A percentile compares a stretch with the other conserved stretches of the same genome.
These are phyloP conservation scores for Ogataea methylovora DNA, from an alignment of 805 yeast species.

Conservation along the genomic window DNA sequence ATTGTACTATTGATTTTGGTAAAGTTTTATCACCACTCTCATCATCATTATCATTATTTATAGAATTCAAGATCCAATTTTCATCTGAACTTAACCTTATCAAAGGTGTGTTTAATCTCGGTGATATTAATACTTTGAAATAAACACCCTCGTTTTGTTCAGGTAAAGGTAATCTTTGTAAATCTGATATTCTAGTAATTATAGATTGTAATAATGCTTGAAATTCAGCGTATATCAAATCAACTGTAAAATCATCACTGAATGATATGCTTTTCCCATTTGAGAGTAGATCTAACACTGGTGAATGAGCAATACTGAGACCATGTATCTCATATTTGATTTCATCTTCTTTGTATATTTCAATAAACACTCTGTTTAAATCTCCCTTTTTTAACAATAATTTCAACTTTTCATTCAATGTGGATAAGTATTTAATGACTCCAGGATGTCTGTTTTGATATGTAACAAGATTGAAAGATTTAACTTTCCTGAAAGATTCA, in stretches of 20 bases:
- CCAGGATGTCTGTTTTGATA: constrained; percentile 41
- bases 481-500: constrained; percentile 36
- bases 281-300: constrained; percentile 14
- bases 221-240: constrained; percentile 16
- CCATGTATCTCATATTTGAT: constrained; percentile 11
- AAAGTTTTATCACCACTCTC: not conserved
- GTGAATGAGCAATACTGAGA: constrained; percentile 21
- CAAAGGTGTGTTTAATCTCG: constrained; percentile 9
- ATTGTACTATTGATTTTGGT: not conserved
- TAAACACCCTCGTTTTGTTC: not conserved
- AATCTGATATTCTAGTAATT: constrained; percentile 9
- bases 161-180: not conserved
- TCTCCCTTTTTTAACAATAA: constrained; percentile 13
- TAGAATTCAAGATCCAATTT: constrained; percentile 18
- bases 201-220: constrained; percentile 19
- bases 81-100: constrained; percentile 7
- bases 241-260: constrained; percentile 5
- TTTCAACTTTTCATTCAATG: constrained; percentile 18
- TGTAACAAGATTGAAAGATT: constrained; percentile 34
- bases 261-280: constrained; percentile 3
- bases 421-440: constrained; percentile 30
- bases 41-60: constrained; percentile 1
- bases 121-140: constrained; percentile 17
- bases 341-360: not conserved
- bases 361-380: constrained; percentile 18